Percentiles rank a stretch among this genome's conserved stretches.
Evolutionary conservation across 2,329 filamentous ascomycete species (phyloP).

Genomic region (Waltergamsia citrina): DNA sequence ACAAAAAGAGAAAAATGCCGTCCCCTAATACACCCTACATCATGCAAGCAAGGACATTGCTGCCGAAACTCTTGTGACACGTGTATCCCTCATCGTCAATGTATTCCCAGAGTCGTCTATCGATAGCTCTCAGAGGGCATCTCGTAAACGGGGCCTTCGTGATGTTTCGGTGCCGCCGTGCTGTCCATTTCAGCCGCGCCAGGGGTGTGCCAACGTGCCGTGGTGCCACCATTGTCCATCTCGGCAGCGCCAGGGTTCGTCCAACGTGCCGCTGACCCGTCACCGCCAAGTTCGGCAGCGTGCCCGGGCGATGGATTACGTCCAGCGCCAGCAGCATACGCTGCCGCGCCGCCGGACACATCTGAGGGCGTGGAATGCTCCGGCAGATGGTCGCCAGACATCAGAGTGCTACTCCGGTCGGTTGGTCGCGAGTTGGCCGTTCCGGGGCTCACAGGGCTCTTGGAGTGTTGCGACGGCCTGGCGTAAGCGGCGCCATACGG

Average conservation of each 20-base stretch:
- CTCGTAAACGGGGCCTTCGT: conserved; percentile 28
- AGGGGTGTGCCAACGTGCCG: conserved; percentile 21
- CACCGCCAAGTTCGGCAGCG: conserved; percentile 9
- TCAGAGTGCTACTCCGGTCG: conserved; percentile 9
- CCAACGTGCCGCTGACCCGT: no score
- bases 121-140: conserved; percentile 29
- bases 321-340: conserved; percentile 8
- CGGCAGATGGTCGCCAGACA: conserved; percentile 8
- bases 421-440: conserved; percentile 14
- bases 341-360: not conserved
- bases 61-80: no score
- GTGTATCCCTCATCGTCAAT: no score
- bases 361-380: conserved; percentile 15
- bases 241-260: conserved; percentile 13
- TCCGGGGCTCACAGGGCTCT: conserved; percentile 10
- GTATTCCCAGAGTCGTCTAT: conserved; percentile 12
- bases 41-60: no score
- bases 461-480: conserved; percentile 5
- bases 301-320: not conserved
- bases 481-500: conserved; percentile 19
- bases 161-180: conserved; percentile 19
- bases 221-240: conserved; percentile 20
- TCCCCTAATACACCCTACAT: no score
- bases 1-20: no score
- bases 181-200: conserved; percentile 29